Conservation (phyloP, 2,329 filamentous ascomycete genomes). For the Stachybotrys chlorohalonatus region DNA sequence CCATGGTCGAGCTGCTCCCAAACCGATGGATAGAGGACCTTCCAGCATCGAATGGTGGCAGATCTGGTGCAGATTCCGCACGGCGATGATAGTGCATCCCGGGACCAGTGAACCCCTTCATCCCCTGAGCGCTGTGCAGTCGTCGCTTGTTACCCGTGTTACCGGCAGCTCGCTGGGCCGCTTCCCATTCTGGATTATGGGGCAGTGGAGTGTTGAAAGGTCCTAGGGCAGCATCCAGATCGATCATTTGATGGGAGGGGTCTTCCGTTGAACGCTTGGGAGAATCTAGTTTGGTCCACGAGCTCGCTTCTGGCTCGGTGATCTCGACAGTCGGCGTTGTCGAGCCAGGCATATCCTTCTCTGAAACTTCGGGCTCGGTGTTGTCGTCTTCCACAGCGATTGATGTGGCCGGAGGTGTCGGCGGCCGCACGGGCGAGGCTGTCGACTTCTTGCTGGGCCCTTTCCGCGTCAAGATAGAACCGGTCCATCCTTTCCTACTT, state of each 20-base stretch:
- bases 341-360: conserved; percentile 11
- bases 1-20: conserved; percentile 65
- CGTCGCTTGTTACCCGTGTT: conserved; percentile 47
- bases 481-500: conserved; percentile 67
- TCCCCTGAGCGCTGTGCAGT: conserved; percentile 68
- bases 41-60: conserved; percentile 62
- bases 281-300: conserved; percentile 19
- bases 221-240: conserved; percentile 85
- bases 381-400: conserved; percentile 17
- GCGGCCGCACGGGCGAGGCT: conserved; percentile 26
- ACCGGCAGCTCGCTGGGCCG: conserved; percentile 50
- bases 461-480: conserved; percentile 58
- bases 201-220: conserved; percentile 77
- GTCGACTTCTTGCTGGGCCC: conserved; percentile 33
- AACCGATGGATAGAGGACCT: conserved; percentile 51
- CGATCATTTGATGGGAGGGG: conserved; percentile 70
- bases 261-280: conserved; percentile 45
- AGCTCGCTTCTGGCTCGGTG: conserved; percentile 26
- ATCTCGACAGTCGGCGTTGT: conserved; percentile 30
- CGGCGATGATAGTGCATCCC: conserved; percentile 70
- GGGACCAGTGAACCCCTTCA: conserved; percentile 58
- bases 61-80: conserved; percentile 71
- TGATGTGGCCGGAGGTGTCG: conserved; percentile 34
- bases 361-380: conserved; percentile 15
- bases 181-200: conserved; percentile 56